Conservation (phyloP, 192 early-diverging fungal species). For the Coemansia sp. region DNA sequence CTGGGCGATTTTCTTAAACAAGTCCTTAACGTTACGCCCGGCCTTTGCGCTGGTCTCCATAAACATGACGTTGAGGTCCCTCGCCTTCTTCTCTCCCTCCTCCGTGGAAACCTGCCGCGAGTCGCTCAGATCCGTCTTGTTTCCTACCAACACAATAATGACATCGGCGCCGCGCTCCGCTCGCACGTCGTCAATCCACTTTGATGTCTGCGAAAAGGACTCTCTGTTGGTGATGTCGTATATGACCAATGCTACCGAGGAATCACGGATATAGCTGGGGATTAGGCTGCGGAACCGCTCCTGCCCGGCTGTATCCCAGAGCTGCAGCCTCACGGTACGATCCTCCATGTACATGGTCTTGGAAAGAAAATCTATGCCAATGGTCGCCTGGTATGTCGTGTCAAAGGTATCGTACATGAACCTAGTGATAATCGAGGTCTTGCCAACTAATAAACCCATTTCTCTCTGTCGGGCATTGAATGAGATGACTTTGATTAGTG, state of each 20-base stretch:
- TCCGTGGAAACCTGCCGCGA: conserved; percentile 92
- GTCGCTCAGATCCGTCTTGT: conserved; percentile 98
- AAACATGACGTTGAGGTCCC: conserved; percentile 96
- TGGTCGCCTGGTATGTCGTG: conserved; percentile 96
- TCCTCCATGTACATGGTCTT: conserved; percentile 99
- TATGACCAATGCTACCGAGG: conserved; percentile 94
- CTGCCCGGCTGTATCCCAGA: conserved; percentile 99
- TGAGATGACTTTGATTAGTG: too few species aligned
- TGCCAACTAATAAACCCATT: too few species aligned
- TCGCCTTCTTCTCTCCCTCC: conserved; percentile 97
- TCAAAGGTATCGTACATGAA: conserved; percentile 99
- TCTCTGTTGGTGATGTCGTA: conserved; percentile 97
- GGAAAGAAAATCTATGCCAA: conserved; percentile 98
- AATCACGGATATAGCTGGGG: conserved; percentile 98
- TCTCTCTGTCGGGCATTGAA: too few species aligned
- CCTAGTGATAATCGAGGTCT: conserved; percentile 97
- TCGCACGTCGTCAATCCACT: conserved; percentile 99
- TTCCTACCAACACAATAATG: conserved; percentile 96
- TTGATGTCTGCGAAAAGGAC: conserved; percentile 94
- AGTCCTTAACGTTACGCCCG: conserved; percentile 96
- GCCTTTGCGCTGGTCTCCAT: conserved; percentile 99
- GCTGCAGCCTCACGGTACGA: conserved; percentile 93
- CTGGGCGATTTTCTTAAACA: conserved; percentile 97
- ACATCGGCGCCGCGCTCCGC: conserved; percentile 98
- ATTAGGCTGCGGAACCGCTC: conserved; percentile 97